Percentiles rank a stretch among this genome's conserved stretches.
Conservation (phyloP, 768 basidiomycete genomes). For the Phanerodontia chrysosporium region DNA sequence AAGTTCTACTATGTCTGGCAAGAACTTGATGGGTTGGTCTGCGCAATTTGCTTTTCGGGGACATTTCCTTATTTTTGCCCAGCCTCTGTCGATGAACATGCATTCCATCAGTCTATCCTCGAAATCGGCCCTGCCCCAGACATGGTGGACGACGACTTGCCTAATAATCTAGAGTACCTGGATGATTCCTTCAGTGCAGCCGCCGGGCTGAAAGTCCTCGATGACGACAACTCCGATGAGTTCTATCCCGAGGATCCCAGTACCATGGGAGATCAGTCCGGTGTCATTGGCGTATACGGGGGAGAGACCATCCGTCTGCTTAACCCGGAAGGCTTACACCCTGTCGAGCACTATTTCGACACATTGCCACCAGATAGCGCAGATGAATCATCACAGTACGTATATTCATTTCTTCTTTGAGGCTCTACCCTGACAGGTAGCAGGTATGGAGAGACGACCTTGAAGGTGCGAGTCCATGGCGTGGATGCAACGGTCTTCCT, state of each 20-base stretch:
- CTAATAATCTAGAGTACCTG: constrained; percentile 83
- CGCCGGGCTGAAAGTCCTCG: constrained; percentile 67
- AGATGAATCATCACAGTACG: constrained; percentile 46
- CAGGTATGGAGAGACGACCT: constrained; percentile 43
- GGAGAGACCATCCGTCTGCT: constrained; percentile 87
- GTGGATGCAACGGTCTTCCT: constrained; percentile 67
- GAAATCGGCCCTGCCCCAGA: constrained; percentile 79
- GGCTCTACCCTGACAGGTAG: not conserved
- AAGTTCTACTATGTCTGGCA: not conserved
- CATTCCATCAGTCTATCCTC: constrained; percentile 66
- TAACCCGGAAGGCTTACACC: constrained; percentile 53
- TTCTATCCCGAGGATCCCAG: constrained; percentile 26
- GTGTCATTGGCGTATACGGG: constrained; percentile 56
- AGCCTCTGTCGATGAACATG: constrained; percentile 80
- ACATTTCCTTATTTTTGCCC: not conserved
- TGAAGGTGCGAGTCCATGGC: constrained; percentile 54
- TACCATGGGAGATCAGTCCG: constrained; percentile 27
- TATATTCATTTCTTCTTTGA: constrained; percentile 11
- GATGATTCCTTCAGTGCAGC: constrained; percentile 78
- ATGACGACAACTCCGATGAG: constrained; percentile 71
- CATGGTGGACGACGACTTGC: constrained; percentile 89
- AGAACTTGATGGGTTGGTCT: constrained; percentile 27
- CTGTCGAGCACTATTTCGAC: constrained; percentile 74
- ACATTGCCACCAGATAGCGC: constrained; percentile 52
- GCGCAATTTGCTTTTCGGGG: not conserved